Evolutionary conservation across 2,329 filamentous ascomycete genomes (phyloP).

Genomic region (Zymoseptoria pseudotritici): DNA sequence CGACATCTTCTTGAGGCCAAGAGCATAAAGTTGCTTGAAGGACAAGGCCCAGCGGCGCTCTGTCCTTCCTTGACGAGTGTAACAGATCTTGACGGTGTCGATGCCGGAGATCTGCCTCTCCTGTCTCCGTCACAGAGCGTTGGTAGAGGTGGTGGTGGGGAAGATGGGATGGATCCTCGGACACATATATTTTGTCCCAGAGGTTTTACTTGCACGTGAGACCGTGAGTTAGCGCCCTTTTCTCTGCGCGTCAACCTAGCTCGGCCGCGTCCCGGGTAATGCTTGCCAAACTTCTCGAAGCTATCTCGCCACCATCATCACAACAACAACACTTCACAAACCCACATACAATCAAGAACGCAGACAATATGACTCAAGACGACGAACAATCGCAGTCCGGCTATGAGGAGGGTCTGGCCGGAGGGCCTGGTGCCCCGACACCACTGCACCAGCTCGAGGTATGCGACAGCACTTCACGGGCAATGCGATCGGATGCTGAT

Average conservation of each 20-base stretch:
- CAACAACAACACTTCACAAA: neutral
- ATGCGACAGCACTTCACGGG: constrained; percentile 25
- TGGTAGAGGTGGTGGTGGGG: no score
- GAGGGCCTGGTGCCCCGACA: constrained; percentile 87
- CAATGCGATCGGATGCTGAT: constrained; percentile 10
- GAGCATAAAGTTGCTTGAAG: no score
- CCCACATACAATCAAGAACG: neutral
- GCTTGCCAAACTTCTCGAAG: neutral
- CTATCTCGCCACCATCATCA: neutral
- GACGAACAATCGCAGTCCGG: constrained; percentile 62
- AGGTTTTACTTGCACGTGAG: neutral
- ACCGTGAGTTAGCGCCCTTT: neutral
- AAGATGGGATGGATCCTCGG: neutral
- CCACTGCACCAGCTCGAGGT: constrained; percentile 82
- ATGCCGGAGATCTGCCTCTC: no score
- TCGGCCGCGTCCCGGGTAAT: neutral
- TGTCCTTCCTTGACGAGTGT: no score
- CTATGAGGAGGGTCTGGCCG: constrained; percentile 65
- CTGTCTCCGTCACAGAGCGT: no score
- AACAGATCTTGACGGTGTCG: no score
- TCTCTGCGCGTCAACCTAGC: neutral
- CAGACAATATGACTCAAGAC: constrained; percentile 39
- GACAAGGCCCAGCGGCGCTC: no score
- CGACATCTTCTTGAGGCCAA: no score
- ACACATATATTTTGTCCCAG: neutral